phyloP scores from a whole-genome alignment of 2,329 filamentous ascomycete species.

The Magnaporthales sp. region DNA sequence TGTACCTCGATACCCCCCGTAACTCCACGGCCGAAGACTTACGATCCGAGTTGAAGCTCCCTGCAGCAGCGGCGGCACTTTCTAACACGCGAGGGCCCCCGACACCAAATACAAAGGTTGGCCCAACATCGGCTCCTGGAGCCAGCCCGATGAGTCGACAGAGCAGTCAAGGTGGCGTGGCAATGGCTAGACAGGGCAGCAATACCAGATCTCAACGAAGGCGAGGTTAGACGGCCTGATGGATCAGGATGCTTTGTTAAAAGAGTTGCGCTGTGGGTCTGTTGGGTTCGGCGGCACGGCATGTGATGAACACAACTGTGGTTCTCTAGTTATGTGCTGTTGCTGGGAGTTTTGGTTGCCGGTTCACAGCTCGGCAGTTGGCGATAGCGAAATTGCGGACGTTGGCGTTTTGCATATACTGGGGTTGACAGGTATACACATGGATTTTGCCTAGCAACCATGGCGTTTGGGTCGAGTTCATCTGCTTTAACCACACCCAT shows the following conservation, averaged over 20 bases:
- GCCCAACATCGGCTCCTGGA: conserved; percentile 15
- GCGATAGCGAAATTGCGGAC: too few species aligned
- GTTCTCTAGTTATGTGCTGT: too few species aligned
- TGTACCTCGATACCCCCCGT: conserved; percentile 34
- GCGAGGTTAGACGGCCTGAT: conserved; percentile 3
- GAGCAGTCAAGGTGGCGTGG: conserved; percentile 44
- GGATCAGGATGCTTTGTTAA: neutral
- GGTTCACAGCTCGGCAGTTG: too few species aligned
- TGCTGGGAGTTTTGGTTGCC: too few species aligned
- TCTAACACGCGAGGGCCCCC: conserved; percentile 32
- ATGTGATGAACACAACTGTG: too few species aligned
- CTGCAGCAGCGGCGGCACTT: conserved; percentile 14
- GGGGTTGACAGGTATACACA: too few species aligned
- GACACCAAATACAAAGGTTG: conserved; percentile 16
- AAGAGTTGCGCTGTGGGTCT: neutral
- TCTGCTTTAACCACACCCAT: too few species aligned
- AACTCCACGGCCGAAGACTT: conserved; percentile 35
- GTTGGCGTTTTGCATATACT: too few species aligned
- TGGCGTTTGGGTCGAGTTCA: too few species aligned
- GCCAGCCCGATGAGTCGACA: conserved; percentile 46
- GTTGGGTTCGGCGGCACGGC: too few species aligned
- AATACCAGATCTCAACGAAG: conserved; percentile 20
- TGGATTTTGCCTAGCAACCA: too few species aligned
- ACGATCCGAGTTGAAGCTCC: conserved; percentile 40
- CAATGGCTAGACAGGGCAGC: conserved; percentile 48